Conservation (phyloP, 2,329 filamentous ascomycete species). For the Eurotiales sp. region DNA sequence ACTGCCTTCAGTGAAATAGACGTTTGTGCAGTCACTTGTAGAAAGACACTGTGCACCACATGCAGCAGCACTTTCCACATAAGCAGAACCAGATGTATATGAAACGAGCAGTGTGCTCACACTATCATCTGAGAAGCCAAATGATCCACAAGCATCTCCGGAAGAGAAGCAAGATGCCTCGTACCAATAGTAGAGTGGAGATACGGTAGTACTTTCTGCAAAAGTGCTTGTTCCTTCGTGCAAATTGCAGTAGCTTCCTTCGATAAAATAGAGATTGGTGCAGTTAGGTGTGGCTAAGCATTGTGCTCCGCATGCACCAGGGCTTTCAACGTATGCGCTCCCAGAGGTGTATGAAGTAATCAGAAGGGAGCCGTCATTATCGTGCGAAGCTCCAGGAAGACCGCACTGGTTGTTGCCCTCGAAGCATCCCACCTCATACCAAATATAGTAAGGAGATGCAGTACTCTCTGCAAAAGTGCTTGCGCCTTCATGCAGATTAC, state of each 20-base stretch:
- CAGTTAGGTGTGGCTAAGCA: not conserved
- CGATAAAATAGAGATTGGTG: not conserved
- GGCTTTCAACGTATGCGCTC: not conserved
- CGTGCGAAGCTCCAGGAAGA: not conserved
- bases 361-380: not conserved
- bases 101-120: not conserved
- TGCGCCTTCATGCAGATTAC: not conserved
- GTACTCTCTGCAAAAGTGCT: not conserved
- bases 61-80: not conserved
- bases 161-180: not conserved
- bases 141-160: not conserved
- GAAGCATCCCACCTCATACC: not conserved
- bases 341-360: not conserved
- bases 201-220: not conserved
- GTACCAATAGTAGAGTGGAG: not conserved
- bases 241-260: not conserved
- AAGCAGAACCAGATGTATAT: not conserved
- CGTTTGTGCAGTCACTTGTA: not conserved
- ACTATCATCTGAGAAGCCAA: not conserved
- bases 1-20: not conserved
- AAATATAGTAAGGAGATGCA: not conserved
- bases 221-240: not conserved
- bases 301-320: not conserved
- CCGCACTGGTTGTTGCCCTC: not conserved
- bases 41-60: conserved; percentile 2